phyloP scores from a whole-genome alignment of 768 basidiomycete genomes.

The Tephrocybe sp. region DNA sequence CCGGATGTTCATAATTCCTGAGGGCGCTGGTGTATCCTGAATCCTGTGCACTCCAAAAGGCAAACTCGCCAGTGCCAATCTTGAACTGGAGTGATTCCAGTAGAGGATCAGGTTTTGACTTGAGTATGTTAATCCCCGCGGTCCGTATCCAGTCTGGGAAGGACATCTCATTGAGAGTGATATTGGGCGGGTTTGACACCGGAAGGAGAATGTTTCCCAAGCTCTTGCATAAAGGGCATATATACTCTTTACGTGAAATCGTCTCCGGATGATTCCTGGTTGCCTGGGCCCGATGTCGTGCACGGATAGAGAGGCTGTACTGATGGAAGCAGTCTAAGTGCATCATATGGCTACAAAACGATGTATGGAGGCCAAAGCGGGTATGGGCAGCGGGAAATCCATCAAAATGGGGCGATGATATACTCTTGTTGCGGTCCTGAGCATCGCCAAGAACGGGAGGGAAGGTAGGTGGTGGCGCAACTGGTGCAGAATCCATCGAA shows the following conservation, averaged over 20 bases:
- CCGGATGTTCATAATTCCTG: constrained; percentile 47
- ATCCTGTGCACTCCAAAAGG: constrained; percentile 86
- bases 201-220: constrained; percentile 93
- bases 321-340: constrained; percentile 92
- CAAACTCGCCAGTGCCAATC: constrained; percentile 84
- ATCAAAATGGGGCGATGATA: constrained; percentile 55
- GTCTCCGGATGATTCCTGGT: constrained; percentile 93
- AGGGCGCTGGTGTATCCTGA: constrained; percentile 58
- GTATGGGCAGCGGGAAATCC: constrained; percentile 70
- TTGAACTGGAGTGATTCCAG: constrained; percentile 73
- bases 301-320: constrained; percentile 82
- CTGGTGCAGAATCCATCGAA: constrained; percentile 59
- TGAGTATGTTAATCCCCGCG: constrained; percentile 85
- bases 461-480: constrained; percentile 32
- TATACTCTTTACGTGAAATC: constrained; percentile 90
- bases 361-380: constrained; percentile 82
- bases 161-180: constrained; percentile 51
- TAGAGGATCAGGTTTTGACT: constrained; percentile 71
- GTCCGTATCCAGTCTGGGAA: constrained; percentile 90
- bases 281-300: constrained; percentile 83
- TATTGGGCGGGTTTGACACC: constrained; percentile 51
- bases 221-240: constrained; percentile 96
- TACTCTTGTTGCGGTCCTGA: constrained; percentile 44
- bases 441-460: constrained; percentile 52
- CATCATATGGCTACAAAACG: constrained; percentile 96